A percentile compares a stretch with the other conserved stretches of the same genome.
phyloP scores from a whole-genome alignment of 2,329 filamentous ascomycete genomes.

The Pseudogymnoascus sp. region DNA sequence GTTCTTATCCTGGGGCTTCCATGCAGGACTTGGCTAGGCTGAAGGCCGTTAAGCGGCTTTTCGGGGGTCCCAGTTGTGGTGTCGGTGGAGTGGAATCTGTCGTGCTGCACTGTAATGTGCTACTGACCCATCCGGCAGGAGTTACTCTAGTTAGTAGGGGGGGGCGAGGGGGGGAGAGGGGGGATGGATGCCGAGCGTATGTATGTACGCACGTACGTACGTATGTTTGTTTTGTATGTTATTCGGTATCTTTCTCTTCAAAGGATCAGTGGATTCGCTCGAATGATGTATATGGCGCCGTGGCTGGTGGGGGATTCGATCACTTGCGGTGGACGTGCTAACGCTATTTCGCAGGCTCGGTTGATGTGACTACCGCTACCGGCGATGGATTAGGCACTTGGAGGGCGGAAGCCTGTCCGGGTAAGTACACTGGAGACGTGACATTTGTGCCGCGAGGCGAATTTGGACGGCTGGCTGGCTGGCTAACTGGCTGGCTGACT shows the following conservation, averaged over 20 bases:
- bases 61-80: not conserved
- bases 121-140: constrained; percentile 7
- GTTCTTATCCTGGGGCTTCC: not conserved
- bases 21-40: not conserved
- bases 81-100: not conserved
- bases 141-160: not conserved
- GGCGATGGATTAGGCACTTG: not conserved
- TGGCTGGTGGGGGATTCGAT: not conserved
- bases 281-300: not conserved
- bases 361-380: not conserved
- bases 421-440: not conserved
- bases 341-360: not conserved
- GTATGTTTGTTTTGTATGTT: not conserved
- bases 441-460: not conserved
- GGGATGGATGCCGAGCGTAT: not conserved
- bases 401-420: not conserved
- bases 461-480: not conserved
- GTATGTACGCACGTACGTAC: not conserved
- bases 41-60: not conserved
- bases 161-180: not conserved
- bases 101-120: not conserved
- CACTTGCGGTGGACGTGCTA: not conserved
- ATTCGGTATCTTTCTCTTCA: not conserved
- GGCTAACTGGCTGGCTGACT: too few relatives aligned
- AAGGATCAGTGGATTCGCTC: not conserved